These are phyloP conservation scores for Closterium sp. DNA, from an alignment of 139 green algal species.

Conservation along the genomic window DNA sequence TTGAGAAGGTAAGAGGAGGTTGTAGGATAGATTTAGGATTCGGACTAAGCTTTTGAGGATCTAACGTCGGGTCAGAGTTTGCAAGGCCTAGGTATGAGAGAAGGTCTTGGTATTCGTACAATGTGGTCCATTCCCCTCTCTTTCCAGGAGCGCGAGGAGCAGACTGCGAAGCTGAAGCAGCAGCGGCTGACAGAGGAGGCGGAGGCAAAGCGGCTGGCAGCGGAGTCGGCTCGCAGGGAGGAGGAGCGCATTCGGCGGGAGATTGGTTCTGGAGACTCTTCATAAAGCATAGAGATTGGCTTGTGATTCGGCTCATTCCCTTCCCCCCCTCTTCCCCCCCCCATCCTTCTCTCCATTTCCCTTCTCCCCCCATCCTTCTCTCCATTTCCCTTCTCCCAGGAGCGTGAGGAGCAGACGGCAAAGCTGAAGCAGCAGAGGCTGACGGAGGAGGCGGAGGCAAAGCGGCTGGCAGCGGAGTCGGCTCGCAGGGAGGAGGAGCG, in stretches of 20 bases:
- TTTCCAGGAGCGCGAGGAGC: slow-evolving; percentile 78
- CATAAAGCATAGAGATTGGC: no score
- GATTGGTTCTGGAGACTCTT: slow-evolving; percentile 47
- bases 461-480: slow-evolving; percentile 69
- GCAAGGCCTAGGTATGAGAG: no score
- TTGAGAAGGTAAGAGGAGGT: slow-evolving; percentile 74
- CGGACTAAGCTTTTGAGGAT: no score
- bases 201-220: slow-evolving; percentile 68
- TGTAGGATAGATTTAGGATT: slow-evolving; percentile 60
- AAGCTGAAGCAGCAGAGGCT: slow-evolving; percentile 61
- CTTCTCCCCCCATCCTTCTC: no score
- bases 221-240: slow-evolving; percentile 67
- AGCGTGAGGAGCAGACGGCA: slow-evolving; percentile 74
- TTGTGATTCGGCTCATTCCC: no score
- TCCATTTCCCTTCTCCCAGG: slow-evolving; percentile 56
- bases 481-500: slow-evolving; percentile 73
- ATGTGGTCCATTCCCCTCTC: not conserved
- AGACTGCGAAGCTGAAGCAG: slow-evolving; percentile 60
- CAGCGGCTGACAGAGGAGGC: slow-evolving; percentile 65
- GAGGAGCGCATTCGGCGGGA: slow-evolving; percentile 75
- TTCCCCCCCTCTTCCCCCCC: no score
- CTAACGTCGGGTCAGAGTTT: not conserved
- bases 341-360: no score
- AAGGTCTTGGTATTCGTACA: not conserved
- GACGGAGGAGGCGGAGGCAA: slow-evolving; percentile 67